These are phyloP conservation scores for Zychaea mexicana DNA, from an alignment of 371 early-diverging fungal species.

Conservation along the genomic window DNA sequence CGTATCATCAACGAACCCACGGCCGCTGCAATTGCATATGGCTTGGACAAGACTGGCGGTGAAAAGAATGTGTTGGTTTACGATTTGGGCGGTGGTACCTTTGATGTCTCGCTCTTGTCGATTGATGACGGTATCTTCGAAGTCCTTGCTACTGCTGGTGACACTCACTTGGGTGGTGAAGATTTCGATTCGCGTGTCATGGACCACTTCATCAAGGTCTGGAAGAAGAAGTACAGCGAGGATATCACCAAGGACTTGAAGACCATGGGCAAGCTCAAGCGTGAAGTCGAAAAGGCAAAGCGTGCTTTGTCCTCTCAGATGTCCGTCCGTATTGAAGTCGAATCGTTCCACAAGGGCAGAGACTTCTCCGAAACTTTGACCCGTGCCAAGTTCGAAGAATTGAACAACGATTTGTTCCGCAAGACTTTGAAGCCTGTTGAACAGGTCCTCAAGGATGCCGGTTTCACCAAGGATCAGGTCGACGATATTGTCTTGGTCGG, in stretches of 20 bases:
- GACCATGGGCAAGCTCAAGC: slow-evolving; percentile 86
- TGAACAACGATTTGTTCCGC: slow-evolving; percentile 89
- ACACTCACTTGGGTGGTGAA: slow-evolving; percentile 96
- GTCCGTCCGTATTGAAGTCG: slow-evolving; percentile 78
- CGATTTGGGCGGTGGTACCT: slow-evolving; percentile 97
- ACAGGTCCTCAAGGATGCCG: slow-evolving; percentile 97
- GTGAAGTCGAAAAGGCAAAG: slow-evolving; percentile 90
- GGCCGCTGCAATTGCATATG: slow-evolving; percentile 96
- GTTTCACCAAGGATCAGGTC: slow-evolving; percentile 83
- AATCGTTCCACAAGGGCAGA: slow-evolving; percentile 96
- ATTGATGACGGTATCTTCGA: slow-evolving; percentile 90
- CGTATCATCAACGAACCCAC: slow-evolving; percentile 95
- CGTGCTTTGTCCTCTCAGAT: slow-evolving; percentile 86
- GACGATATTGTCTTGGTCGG: slow-evolving; percentile 99
- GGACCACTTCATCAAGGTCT: slow-evolving; percentile 75
- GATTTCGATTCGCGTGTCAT: slow-evolving; percentile 92
- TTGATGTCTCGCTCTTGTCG: slow-evolving; percentile 90
- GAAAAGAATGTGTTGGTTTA: slow-evolving; percentile 85
- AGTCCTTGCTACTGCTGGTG: slow-evolving; percentile 87
- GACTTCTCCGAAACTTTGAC: slow-evolving; percentile 97
- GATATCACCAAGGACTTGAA: slow-evolving; percentile 75
- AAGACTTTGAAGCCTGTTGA: slow-evolving; percentile 97
- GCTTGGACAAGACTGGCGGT: slow-evolving; percentile 69
- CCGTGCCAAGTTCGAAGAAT: slow-evolving; percentile 94
- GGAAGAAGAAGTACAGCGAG: slow-evolving; percentile 73